phyloP scores from a whole-genome alignment of 2,329 filamentous ascomycete genomes.

The Acrocalymma vagum region DNA sequence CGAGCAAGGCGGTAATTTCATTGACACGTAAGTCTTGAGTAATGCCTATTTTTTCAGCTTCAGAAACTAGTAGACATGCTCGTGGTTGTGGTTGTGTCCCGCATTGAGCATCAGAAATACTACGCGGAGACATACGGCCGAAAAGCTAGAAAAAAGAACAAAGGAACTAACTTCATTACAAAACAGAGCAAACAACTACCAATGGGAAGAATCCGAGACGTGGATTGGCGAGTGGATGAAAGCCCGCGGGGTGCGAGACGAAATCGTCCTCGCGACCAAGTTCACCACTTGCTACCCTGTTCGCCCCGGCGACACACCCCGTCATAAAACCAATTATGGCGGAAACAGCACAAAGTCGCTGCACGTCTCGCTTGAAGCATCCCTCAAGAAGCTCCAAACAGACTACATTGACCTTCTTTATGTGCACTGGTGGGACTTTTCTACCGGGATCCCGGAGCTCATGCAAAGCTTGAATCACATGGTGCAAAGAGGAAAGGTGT shows the following conservation, averaged over 20 bases:
- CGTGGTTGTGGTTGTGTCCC: not conserved
- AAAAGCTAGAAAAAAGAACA: not conserved
- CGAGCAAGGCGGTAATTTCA: conserved; percentile 60
- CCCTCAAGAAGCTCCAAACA: conserved; percentile 52
- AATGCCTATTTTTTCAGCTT: not conserved
- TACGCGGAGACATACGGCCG: not conserved
- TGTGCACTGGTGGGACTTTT: conserved; percentile 53
- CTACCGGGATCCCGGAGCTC: conserved; percentile 45
- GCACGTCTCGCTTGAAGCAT: conserved; percentile 47
- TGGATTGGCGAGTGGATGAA: conserved; percentile 63
- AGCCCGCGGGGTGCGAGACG: conserved; percentile 52
- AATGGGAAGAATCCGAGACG: conserved; percentile 56
- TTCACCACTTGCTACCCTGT: conserved; percentile 51
- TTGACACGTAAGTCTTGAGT: conserved; percentile 53
- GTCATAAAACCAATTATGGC: conserved; percentile 50
- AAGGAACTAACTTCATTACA: conserved; percentile 15
- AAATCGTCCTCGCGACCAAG: conserved; percentile 65
- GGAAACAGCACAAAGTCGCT: conserved; percentile 52
- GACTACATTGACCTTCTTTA: conserved; percentile 51
- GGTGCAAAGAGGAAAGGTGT: conserved; percentile 46
- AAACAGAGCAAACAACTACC: conserved; percentile 57
- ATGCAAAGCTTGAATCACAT: conserved; percentile 49
- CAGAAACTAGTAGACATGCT: no score
- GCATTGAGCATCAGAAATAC: not conserved
- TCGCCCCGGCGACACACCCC: conserved; percentile 30